These are phyloP conservation scores for Rubroboletus satanas DNA, from an alignment of 768 basidiomycete species.

Conservation along the genomic window DNA sequence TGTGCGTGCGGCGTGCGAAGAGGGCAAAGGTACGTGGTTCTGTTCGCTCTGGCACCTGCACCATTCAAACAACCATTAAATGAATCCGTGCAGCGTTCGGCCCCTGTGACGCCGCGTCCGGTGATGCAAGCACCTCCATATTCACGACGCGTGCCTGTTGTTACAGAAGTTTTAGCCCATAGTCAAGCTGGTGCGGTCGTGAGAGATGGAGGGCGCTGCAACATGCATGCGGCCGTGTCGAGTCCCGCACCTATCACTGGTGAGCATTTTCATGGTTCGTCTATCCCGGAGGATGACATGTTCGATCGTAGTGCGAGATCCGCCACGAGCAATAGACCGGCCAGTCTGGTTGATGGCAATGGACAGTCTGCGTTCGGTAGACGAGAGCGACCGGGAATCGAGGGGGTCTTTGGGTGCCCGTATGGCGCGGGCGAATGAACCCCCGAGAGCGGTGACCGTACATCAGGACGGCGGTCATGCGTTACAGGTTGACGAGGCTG, in stretches of 20 bases:
- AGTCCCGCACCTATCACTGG: neutral
- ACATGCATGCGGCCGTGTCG: too few relatives aligned
- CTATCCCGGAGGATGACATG: neutral
- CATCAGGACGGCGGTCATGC: neutral
- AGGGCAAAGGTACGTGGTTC: neutral
- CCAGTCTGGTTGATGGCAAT: neutral
- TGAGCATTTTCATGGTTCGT: neutral
- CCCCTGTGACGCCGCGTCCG: neutral
- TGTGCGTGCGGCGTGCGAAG: fast-evolving
- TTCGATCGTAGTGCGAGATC: neutral
- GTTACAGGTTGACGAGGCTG: neutral
- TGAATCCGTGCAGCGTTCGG: neutral
- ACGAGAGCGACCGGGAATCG: neutral
- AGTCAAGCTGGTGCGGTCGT: too few relatives aligned
- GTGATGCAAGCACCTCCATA: neutral
- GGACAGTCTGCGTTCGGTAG: too few relatives aligned
- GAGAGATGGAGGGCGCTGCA: neutral
- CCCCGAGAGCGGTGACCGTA: neutral
- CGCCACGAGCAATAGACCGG: too few relatives aligned
- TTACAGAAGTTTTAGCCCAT: neutral
- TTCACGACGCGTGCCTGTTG: neutral
- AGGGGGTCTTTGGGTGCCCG: neutral
- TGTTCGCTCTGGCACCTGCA: neutral
- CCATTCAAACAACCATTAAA: neutral
- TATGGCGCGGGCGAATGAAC: neutral